Conservation (phyloP, 78 protist species). For the Protostelium mycophagum region DNA sequence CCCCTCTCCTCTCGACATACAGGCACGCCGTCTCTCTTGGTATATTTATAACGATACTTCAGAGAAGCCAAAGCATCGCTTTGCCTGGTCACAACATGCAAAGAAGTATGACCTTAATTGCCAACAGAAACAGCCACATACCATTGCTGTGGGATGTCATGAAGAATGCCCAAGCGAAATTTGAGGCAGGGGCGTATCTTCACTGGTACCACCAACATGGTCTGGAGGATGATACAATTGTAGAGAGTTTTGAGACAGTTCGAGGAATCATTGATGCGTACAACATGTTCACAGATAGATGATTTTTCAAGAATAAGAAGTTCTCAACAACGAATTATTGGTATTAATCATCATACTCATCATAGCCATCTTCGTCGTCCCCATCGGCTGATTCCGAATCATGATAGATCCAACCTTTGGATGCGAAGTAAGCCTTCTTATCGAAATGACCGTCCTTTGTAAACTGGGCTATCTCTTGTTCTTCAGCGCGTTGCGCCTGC, state of each 20-base stretch:
- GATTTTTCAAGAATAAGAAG: too few relatives aligned
- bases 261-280: background rate
- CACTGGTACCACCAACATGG: background rate
- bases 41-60: background rate
- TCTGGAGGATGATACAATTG: background rate
- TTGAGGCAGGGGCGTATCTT: background rate
- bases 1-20: background rate
- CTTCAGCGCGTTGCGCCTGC: too few relatives aligned
- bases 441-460: too few relatives aligned
- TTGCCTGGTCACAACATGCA: background rate
- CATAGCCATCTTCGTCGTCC: too few relatives aligned
- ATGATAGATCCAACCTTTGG: too few relatives aligned
- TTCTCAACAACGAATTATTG: too few relatives aligned
- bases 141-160: background rate
- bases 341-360: too few relatives aligned
- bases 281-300: background rate
- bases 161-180: background rate
- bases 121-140: background rate
- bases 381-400: too few relatives aligned
- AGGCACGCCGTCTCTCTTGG: background rate
- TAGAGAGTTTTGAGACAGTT: background rate
- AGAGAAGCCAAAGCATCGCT: background rate
- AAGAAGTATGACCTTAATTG: background rate
- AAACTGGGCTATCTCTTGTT: too few relatives aligned
- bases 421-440: too few relatives aligned